Evolutionary conservation across 1,284 basidiomycete species (phyloP).

Genomic region (Malassezia caprae): DNA sequence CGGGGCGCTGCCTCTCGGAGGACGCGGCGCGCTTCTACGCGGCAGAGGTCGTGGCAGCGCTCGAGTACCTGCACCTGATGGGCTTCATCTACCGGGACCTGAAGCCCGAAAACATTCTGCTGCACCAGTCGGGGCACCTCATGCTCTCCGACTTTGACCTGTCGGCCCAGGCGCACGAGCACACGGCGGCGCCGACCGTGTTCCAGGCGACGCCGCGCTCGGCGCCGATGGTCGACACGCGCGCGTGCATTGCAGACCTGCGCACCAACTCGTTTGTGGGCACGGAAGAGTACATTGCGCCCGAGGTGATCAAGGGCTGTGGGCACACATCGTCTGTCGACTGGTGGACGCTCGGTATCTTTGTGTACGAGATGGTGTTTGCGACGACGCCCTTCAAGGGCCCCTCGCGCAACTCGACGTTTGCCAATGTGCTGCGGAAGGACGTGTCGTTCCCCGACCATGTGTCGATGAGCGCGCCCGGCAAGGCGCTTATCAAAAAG

Average conservation of each 20-base stretch:
- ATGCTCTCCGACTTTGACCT: constrained; percentile 99
- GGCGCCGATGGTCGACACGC: constrained; percentile 86
- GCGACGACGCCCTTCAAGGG: constrained; percentile 99
- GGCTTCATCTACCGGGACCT: constrained; percentile 99
- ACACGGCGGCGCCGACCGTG: constrained; percentile 75
- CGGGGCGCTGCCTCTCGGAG: constrained; percentile 88
- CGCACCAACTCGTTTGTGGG: constrained; percentile 98
- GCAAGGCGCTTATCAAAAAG: constrained; percentile 77
- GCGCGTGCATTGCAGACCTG: constrained; percentile 93
- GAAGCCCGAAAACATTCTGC: constrained; percentile 97
- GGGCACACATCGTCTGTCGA: constrained; percentile 97
- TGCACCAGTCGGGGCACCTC: constrained; percentile 96
- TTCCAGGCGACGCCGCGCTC: constrained; percentile 79
- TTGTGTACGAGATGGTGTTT: constrained; percentile 99
- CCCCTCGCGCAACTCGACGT: constrained; percentile 82
- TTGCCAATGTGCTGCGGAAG: constrained; percentile 82
- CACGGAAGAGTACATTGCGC: constrained; percentile 98
- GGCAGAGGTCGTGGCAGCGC: constrained; percentile 90
- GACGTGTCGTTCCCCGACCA: constrained; percentile 79
- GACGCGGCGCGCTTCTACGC: constrained; percentile 95
- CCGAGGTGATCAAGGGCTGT: constrained; percentile 93
- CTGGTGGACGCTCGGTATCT: constrained; percentile 98
- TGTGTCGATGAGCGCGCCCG: constrained; percentile 65
- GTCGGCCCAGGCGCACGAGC: constrained; percentile 73
- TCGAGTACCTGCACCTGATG: constrained; percentile 97